Base-by-base conservation (phyloP, 2,329 filamentous ascomycete genomes). In the Scorias spongiosa region DNA sequence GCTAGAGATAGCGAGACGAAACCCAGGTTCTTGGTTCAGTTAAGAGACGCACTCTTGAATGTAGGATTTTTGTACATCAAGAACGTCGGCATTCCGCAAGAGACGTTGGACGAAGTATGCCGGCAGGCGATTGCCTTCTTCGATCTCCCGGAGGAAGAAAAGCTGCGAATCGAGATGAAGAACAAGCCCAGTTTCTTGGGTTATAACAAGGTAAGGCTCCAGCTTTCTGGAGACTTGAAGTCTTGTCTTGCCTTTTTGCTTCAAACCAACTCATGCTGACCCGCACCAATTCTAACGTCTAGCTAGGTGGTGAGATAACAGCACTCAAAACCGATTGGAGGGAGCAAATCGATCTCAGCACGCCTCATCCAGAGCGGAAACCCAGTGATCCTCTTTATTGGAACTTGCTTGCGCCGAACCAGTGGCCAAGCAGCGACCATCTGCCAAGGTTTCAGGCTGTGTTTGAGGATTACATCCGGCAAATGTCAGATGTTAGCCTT, bases 31-130 rank as follows among this genome's bases (percentile, higher is more conserved):
- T 72, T 93, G 0, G 62, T 67, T 1, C 70, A 84, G 43, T 71
- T 93, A 29, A 80, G 82, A 12, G 69, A 82, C 61, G 84, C 84
- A 0, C 66, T 93, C 29, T 75, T 93, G 54, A 81, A 89, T 59
- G 83, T 93, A n/a, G 86, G 86, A 1, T 93, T 93, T 56, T 62
- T 93, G 17, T 93, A 93, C 57, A 74, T 93, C 48, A 81, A 80
- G 57, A 87, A 93, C 56, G 80, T 84, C 2, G 82, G 81, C 17
- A 78, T 89, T 42, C 69, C 80, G 5, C 72, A 80, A 12, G 66
- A 73, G 34, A 64, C 89, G 42, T 77, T 83, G 52, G 57, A 74
- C 18, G 63, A 72, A 48, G 83, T 89, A 20, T 77, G 85, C 43
- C 55, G 64, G 2, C 72, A 86, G 55, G 84, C 82, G 39, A 76